A percentile compares a stretch with the other conserved stretches of the same genome.
Evolutionary conservation across 805 yeast genomes (phyloP).

Genomic region (Wickerhamiella brachini): DNA sequence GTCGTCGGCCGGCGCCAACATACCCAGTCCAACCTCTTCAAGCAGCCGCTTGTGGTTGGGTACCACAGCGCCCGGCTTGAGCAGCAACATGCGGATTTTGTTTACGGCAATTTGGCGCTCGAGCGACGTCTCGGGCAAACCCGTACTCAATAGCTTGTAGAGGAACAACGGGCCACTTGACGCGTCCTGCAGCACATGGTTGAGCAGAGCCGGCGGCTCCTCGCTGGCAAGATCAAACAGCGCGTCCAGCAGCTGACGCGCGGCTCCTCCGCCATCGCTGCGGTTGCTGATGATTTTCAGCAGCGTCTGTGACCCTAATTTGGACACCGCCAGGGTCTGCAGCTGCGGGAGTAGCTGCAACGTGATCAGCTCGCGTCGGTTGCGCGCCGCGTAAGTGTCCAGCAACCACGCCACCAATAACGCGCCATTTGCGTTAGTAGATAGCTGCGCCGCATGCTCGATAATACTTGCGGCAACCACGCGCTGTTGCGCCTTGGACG

Average conservation of each 20-base stretch:
- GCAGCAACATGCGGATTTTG: slow-evolving; percentile 49
- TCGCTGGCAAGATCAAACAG: slow-evolving; percentile 35
- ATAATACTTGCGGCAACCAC: slow-evolving; percentile 68
- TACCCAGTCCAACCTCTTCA: slow-evolving; percentile 73
- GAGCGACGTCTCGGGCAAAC: slow-evolving; percentile 38
- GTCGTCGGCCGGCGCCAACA: not conserved
- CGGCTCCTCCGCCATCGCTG: slow-evolving; percentile 41
- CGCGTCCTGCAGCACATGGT: slow-evolving; percentile 48
- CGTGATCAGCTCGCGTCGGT: slow-evolving; percentile 53
- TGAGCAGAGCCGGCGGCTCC: slow-evolving; percentile 34
- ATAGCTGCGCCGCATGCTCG: slow-evolving; percentile 62
- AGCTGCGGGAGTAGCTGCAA: slow-evolving; percentile 48
- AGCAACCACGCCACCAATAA: slow-evolving; percentile 85
- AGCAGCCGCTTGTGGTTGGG: slow-evolving; percentile 75
- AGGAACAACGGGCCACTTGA: slow-evolving; percentile 62
- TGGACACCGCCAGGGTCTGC: slow-evolving; percentile 56
- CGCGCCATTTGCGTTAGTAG: slow-evolving; percentile 77
- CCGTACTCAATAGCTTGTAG: slow-evolving; percentile 64
- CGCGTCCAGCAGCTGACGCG: slow-evolving; percentile 45
- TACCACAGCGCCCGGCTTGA: slow-evolving; percentile 32
- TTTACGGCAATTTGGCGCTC: slow-evolving; percentile 43
- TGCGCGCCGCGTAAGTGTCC: slow-evolving; percentile 49
- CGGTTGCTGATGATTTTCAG: slow-evolving; percentile 62
- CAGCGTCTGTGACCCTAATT: slow-evolving; percentile 71
- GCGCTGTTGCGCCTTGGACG: slow-evolving; percentile 52